Conservation (phyloP, 2,329 filamentous ascomycete species). For the Colletotrichum brevisporum region DNA sequence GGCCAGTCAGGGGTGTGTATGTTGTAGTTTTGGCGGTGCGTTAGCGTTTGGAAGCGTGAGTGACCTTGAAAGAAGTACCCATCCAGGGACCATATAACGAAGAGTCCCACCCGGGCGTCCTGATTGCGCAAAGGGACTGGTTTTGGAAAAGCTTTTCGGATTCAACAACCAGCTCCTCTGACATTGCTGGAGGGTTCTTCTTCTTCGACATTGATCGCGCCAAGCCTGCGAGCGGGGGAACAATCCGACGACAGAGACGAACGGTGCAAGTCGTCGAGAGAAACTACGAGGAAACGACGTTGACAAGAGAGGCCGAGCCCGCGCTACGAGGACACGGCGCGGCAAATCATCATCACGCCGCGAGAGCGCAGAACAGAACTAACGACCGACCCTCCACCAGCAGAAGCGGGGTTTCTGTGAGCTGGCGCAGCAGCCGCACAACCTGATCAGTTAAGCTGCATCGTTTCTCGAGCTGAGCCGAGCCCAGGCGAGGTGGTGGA, state of each 20-base stretch:
- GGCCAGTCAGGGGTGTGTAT: conserved; percentile 15
- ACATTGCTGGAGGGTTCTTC: neutral
- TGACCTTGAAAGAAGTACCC: conserved; percentile 30
- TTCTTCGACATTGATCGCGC: neutral
- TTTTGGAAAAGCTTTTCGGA: conserved; percentile 29
- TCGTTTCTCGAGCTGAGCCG: conserved; percentile 22
- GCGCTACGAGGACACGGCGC: conserved; percentile 24
- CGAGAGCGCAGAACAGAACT: conserved; percentile 6
- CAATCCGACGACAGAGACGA: neutral
- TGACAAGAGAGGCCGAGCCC: conserved; percentile 15
- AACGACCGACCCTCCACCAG: conserved; percentile 26
- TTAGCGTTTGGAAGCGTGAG: conserved; percentile 22
- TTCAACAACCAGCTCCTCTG: conserved; percentile 1
- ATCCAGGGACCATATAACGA: conserved; percentile 26
- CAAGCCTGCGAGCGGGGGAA: neutral
- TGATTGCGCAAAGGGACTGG: neutral
- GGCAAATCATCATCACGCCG: conserved; percentile 28
- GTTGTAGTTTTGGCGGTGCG: conserved; percentile 4
- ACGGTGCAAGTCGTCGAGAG: conserved; percentile 5
- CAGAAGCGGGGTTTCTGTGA: conserved; percentile 31
- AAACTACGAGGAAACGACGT: conserved; percentile 11
- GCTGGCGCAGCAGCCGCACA: conserved; percentile 25
- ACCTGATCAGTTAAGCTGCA: conserved; percentile 29
- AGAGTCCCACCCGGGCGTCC: conserved; percentile 29
- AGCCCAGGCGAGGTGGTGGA: conserved; percentile 2